These are phyloP conservation scores for Xylaria cubensis DNA, from an alignment of 495 filamentous ascomycete species.

Conservation along the genomic window DNA sequence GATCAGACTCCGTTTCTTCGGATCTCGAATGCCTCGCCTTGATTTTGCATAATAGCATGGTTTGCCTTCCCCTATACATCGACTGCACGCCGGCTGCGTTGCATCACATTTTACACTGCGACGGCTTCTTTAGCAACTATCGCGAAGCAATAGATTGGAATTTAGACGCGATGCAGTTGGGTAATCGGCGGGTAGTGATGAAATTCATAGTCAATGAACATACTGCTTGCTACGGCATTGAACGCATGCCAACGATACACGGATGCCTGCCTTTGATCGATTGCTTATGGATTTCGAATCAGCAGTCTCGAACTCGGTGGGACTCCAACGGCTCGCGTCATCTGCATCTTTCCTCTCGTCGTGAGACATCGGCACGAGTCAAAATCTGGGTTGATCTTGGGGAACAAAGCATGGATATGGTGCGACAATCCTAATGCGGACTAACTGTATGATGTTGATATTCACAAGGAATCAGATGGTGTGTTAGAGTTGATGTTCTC, in stretches of 20 bases:
- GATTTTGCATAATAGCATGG: constrained; percentile 60
- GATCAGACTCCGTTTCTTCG: constrained; percentile 46
- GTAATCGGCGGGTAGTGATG: background rate
- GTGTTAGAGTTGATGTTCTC: background rate
- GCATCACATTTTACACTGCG: constrained; percentile 63
- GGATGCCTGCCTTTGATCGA: constrained; percentile 41
- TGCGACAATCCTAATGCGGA: constrained; percentile 5
- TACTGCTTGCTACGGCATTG: constrained; percentile 63
- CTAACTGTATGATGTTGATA: background rate
- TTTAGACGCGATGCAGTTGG: background rate
- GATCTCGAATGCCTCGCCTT: constrained; percentile 58
- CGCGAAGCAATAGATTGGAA: background rate
- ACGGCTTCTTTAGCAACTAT: constrained; percentile 6
- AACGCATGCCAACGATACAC: constrained; percentile 60
- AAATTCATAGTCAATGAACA: constrained; percentile 9
- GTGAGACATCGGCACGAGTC: constrained; percentile 13
- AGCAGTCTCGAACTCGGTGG: constrained; percentile 34
- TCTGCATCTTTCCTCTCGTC: constrained; percentile 28
- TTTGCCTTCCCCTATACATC: constrained; percentile 53
- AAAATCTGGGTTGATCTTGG: background rate
- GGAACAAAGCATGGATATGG: background rate
- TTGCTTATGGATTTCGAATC: constrained; percentile 32
- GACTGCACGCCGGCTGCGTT: constrained; percentile 52
- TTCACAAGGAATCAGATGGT: background rate
- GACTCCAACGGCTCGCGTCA: constrained; percentile 33